phyloP scores from a whole-genome alignment of 495 filamentous ascomycete genomes.

The Letharia columbiana region DNA sequence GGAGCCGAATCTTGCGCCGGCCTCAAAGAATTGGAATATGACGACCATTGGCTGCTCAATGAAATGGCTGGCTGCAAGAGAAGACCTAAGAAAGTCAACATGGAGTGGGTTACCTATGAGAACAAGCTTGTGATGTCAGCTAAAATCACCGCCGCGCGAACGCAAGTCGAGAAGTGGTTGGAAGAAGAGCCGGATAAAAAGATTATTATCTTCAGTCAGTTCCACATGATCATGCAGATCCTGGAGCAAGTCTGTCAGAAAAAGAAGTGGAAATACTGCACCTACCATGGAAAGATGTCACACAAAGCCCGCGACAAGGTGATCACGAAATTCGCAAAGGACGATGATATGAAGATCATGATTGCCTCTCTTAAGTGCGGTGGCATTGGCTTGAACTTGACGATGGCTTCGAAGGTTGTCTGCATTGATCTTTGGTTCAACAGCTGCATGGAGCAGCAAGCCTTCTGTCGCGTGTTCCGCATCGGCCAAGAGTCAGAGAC shows the following conservation, averaged over 20 bases:
- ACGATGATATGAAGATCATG: slow-evolving; percentile 27
- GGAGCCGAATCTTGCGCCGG: slow-evolving; percentile 16
- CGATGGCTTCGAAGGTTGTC: slow-evolving; percentile 49
- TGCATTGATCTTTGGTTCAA: slow-evolving; percentile 57
- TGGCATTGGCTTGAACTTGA: slow-evolving; percentile 42
- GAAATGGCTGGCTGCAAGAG: no score
- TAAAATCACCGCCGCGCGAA: slow-evolving; percentile 20
- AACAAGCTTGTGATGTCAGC: slow-evolving; percentile 17
- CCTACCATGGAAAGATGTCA: slow-evolving; percentile 33
- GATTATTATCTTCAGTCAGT: slow-evolving; percentile 39
- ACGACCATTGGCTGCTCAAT: no score
- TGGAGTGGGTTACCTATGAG: slow-evolving; percentile 1
- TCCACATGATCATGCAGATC: slow-evolving; percentile 27
- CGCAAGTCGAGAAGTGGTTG: slow-evolving; percentile 31
- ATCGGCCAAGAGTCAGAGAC: slow-evolving; percentile 53
- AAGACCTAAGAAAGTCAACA: no score
- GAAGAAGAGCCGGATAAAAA: slow-evolving; percentile 29
- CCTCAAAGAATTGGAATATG: slow-evolving; percentile 16
- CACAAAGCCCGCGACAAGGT: slow-evolving; percentile 24
- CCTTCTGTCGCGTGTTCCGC: slow-evolving; percentile 54
- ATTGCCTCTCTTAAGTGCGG: slow-evolving; percentile 41
- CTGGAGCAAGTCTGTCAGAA: slow-evolving; percentile 27
- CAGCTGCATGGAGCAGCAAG: slow-evolving; percentile 39
- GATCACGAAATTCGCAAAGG: no score
- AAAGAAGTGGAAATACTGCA: slow-evolving; percentile 26